Evolutionary conservation across 768 basidiomycete genomes (phyloP), one percentile per base, ranked within the genome.

Genomic region (Tricholoma bakamatsutake): DNA sequence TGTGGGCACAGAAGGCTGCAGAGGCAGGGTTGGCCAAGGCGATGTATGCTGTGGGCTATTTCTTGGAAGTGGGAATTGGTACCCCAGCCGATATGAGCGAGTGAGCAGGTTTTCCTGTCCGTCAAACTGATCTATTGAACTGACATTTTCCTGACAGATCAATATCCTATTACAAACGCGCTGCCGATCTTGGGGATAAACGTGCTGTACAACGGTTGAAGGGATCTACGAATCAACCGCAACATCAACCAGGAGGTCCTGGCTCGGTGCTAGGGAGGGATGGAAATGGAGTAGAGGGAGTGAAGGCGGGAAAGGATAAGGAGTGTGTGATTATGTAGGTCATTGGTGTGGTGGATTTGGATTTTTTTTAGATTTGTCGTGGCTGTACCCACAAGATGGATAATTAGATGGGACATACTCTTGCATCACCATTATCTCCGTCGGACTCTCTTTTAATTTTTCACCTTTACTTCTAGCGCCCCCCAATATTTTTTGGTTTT

Each of bases 41-140:
- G 10, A 90, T 97, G 85, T 99, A 99, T 62, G 97, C 95, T 18
- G 87, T 95, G 1, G 97, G 97, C 1, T 99, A 99, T 75, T 99
- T 99, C 70, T 80, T 87, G 60, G 96, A 99, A 74, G 93, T 96
- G 46, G 96, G 95, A 37, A 92, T 94, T 57, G 92, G 92, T 40
- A 90, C 88, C 42, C 65, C 78, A 50, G 76, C 82, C 27, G 84
- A 83, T 71, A 73, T 80, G 64, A 70, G 76, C 50, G 87, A 92
- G 83, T 91, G 65, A 61, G 86, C 79, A 59, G 52, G 48, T 50
- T 13, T 50, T 53, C 54, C n/a, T 17, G 3, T 30, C 24, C 12
- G 24, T 2, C n/a, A 4, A 13, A 30, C 30, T 27, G 35, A 35
- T 12, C 35, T 37, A 13, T 2, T 37, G 1, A 40, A 33, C 17